Percentiles rank a stretch among this genome's conserved stretches.
Evolutionary conservation across 2,329 filamentous ascomycete species (phyloP).

Genomic region (Alternaria gaisen): DNA sequence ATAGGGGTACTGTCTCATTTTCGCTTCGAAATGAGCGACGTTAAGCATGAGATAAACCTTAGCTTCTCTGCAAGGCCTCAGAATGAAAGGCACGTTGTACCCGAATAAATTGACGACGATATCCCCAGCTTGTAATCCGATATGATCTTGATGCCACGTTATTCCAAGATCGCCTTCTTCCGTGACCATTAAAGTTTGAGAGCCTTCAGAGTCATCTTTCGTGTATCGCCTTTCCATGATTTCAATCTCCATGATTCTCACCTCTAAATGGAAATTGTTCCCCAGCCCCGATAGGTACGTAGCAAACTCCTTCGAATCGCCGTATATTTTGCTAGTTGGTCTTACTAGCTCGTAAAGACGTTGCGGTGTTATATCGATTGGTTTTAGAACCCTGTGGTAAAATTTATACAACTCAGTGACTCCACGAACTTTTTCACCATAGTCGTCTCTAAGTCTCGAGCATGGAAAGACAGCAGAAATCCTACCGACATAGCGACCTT

Average conservation of each 20-base stretch:
- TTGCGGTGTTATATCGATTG: not conserved
- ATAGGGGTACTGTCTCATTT: too few species aligned
- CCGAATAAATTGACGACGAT: not conserved
- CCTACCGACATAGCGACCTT: not conserved
- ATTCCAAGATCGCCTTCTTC: not conserved
- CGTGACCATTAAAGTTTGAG: not conserved
- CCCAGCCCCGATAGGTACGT: too few species aligned
- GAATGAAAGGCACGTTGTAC: not conserved
- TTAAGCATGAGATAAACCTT: not conserved
- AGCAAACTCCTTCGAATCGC: too few species aligned
- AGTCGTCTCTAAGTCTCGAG: too few species aligned
- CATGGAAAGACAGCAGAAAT: too few species aligned
- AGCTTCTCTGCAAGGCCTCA: not conserved
- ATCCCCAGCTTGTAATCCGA: not conserved
- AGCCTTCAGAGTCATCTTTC: too few species aligned
- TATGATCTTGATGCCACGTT: not conserved
- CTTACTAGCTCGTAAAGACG: not conserved
- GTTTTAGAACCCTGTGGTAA: fast-evolving
- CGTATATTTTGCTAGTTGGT: too few species aligned
- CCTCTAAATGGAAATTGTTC: too few species aligned
- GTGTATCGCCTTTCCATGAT: too few species aligned
- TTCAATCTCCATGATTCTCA: too few species aligned
- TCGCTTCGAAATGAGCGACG: not conserved
- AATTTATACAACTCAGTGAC: not conserved
- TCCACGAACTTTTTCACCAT: too few species aligned